A percentile compares a stretch with the other conserved stretches of the same genome.
phyloP scores from a whole-genome alignment of 352 stramenopile genomes.

The Phytopythium oedochilum region DNA sequence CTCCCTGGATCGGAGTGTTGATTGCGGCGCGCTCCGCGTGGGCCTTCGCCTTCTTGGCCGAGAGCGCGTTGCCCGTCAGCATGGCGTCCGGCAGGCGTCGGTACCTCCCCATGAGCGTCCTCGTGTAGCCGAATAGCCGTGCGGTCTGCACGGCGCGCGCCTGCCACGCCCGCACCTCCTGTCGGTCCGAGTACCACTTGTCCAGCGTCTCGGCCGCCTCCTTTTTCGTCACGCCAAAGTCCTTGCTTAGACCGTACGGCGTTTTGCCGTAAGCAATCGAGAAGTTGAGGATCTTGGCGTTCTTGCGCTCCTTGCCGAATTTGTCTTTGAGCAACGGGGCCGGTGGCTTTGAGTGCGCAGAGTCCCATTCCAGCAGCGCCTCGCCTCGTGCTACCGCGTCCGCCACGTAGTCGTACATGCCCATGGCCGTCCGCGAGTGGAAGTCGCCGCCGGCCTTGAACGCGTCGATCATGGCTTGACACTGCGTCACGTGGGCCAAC shows the following conservation, averaged over 20 bases:
- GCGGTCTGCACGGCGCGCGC: slow-evolving; percentile 90
- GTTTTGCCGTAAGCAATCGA: slow-evolving; percentile 99
- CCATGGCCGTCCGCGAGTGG: slow-evolving; percentile 95
- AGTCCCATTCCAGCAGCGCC: slow-evolving; percentile 97
- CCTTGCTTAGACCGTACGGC: slow-evolving; percentile 93
- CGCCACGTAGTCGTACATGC: slow-evolving; percentile 99
- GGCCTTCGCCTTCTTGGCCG: slow-evolving; percentile 61
- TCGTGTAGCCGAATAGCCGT: slow-evolving; percentile 78
- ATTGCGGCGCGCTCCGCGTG: slow-evolving; percentile 96
- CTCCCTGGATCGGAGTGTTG: slow-evolving; percentile 99
- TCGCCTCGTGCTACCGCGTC: slow-evolving; percentile 95
- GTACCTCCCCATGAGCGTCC: slow-evolving; percentile 97
- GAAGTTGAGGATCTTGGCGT: slow-evolving; percentile 99
- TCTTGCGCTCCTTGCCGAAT: slow-evolving; percentile 95
- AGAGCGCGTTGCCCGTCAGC: slow-evolving; percentile 47
- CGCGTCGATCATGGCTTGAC: slow-evolving; percentile 98
- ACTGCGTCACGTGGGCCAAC: slow-evolving; percentile 98
- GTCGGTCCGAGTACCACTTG: slow-evolving; percentile 96
- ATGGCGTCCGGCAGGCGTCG: slow-evolving; percentile 94
- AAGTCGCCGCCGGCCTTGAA: slow-evolving; percentile 93
- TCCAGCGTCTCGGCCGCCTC: slow-evolving; percentile 85
- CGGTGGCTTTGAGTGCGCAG: slow-evolving; percentile 75
- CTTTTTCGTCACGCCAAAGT: slow-evolving; percentile 78
- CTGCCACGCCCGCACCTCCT: slow-evolving; percentile 93
- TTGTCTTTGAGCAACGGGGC: slow-evolving; percentile 98